A percentile compares a stretch with the other conserved stretches of the same genome.
These are phyloP conservation scores for Salix viminalis DNA, from an alignment of 345 rosid genomes.

Conservation along the genomic window DNA sequence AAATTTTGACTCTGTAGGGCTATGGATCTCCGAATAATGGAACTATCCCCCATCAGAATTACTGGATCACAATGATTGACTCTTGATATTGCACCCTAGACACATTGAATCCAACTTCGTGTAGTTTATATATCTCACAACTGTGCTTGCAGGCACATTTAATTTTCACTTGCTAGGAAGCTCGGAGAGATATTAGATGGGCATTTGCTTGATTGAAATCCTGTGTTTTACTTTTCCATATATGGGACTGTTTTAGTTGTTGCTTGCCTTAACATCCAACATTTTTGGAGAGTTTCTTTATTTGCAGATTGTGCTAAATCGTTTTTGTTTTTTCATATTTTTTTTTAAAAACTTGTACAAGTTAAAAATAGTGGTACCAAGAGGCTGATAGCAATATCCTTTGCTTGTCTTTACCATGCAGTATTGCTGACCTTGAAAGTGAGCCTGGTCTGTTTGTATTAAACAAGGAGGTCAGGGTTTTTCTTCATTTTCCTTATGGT, in stretches of 20 bases:
- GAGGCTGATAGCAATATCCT: not conserved
- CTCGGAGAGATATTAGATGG: not conserved
- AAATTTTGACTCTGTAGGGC: no score
- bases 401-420: conserved; percentile 29
- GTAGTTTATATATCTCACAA: no score
- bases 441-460: conserved; percentile 75
- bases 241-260: not conserved
- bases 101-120: no score
- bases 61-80: no score
- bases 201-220: not conserved
- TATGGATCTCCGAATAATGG: no score
- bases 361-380: not conserved
- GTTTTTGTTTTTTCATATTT: no score
- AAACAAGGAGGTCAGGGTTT: conserved; percentile 59
- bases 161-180: no score
- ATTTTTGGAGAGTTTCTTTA: no score
- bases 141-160: no score
- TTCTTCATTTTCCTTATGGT: not conserved
- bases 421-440: conserved; percentile 83
- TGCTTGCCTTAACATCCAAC: not conserved
- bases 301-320: not conserved
- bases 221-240: not conserved
- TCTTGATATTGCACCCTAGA: no score
- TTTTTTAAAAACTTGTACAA: not conserved
- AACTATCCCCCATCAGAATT: no score